phyloP scores from a whole-genome alignment of 495 filamentous ascomycete species.

The Neurospora intermedia region DNA sequence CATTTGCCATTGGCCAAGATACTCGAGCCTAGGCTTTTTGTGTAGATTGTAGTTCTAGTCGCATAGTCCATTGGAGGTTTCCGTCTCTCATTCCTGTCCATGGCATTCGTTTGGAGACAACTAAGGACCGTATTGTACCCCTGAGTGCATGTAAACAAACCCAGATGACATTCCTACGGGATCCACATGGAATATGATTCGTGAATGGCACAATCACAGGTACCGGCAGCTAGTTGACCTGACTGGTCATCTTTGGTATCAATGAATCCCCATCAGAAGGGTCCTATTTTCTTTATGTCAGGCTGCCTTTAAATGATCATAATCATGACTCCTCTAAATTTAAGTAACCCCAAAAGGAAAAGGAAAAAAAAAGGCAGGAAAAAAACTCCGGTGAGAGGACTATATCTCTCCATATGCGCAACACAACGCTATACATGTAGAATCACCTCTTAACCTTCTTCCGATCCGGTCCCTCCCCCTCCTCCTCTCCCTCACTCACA shows the following conservation, averaged over 20 bases:
- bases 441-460: conserved; percentile 47
- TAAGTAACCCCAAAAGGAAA: too few relatives aligned
- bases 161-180: not conserved
- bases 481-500: conserved; percentile 73
- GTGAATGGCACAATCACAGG: not conserved
- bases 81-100: not conserved
- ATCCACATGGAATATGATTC: not conserved
- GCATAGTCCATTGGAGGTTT: not conserved
- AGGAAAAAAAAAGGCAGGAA: too few relatives aligned
- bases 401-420: too few relatives aligned
- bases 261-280: not conserved
- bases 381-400: too few relatives aligned
- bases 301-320: too few relatives aligned
- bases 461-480: conserved; percentile 50
- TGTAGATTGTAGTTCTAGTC: not conserved
- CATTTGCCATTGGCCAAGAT: not conserved
- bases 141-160: not conserved
- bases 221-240: too few relatives aligned
- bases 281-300: not conserved
- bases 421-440: too few relatives aligned
- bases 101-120: not conserved
- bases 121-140: not conserved
- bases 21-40: not conserved
- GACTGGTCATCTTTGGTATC: too few relatives aligned
- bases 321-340: too few relatives aligned